These are phyloP conservation scores for Colletotrichum sp. DNA, from an alignment of 2,329 filamentous ascomycete genomes.

Conservation along the genomic window DNA sequence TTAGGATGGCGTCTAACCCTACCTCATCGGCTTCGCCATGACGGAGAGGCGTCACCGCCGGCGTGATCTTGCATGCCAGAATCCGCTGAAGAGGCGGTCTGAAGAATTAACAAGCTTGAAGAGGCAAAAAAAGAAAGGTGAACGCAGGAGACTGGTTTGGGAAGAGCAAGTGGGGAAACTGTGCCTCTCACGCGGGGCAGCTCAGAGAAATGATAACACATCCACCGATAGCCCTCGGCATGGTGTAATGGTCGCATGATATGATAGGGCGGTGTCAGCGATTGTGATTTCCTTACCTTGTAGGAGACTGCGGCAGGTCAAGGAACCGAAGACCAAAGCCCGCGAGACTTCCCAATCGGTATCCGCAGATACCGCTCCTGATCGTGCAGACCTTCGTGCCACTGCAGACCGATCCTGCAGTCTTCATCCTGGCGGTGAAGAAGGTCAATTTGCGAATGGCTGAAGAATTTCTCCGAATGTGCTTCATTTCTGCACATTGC, in stretches of 20 bases:
- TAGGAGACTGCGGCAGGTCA: not conserved
- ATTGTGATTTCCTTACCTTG: not conserved
- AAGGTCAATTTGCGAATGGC: not conserved
- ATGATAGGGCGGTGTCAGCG: not conserved
- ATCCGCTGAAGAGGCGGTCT: not conserved
- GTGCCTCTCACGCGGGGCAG: not conserved
- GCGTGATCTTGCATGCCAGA: not conserved
- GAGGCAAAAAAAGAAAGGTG: not conserved
- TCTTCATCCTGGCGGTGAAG: not conserved
- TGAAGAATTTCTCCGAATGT: not conserved
- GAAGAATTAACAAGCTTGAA: not conserved
- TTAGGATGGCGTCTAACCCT: not conserved
- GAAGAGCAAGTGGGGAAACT: not conserved
- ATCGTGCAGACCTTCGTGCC: not conserved
- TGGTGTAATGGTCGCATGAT: not conserved
- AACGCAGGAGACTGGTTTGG: not conserved
- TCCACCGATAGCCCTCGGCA: not conserved
- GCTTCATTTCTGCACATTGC: not conserved
- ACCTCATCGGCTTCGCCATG: not conserved
- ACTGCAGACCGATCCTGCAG: not conserved
- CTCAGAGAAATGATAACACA: not conserved
- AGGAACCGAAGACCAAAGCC: not conserved
- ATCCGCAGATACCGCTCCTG: not conserved
- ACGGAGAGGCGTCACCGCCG: not conserved
- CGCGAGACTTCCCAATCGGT: not conserved